phyloP scores from a whole-genome alignment of 2,329 filamentous ascomycete species.

The Colletotrichum sidae region DNA sequence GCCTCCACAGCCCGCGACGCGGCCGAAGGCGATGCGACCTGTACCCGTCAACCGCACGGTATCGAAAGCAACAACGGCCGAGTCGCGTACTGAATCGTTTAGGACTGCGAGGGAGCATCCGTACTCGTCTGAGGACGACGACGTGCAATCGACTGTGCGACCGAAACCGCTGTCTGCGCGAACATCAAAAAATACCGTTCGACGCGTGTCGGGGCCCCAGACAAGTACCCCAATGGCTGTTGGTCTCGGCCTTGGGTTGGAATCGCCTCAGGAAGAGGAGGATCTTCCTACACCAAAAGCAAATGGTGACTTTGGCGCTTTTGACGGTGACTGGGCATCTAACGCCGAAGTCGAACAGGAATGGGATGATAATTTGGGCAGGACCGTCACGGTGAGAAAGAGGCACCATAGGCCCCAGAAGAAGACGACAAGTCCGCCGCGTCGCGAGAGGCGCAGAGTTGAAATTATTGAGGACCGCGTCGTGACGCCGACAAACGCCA shows the following conservation, averaged over 20 bases:
- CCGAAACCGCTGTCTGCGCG: constrained; percentile 53
- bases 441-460: constrained; percentile 43
- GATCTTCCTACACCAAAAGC: constrained; percentile 53
- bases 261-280: constrained; percentile 45
- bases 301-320: constrained; percentile 63
- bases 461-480: constrained; percentile 61
- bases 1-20: constrained; percentile 67
- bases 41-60: constrained; percentile 59
- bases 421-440: constrained; percentile 37
- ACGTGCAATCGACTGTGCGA: constrained; percentile 55
- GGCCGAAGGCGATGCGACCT: constrained; percentile 59
- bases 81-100: constrained; percentile 77
- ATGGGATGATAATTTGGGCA: constrained; percentile 65
- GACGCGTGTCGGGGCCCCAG: constrained; percentile 48
- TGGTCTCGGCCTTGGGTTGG: constrained; percentile 34
- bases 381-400: constrained; percentile 66
- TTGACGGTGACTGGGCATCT: constrained; percentile 70
- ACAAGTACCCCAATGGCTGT: constrained; percentile 34
- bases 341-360: constrained; percentile 62
- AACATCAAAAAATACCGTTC: constrained; percentile 58
- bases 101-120: constrained; percentile 76
- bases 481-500: constrained; percentile 63
- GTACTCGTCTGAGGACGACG: constrained; percentile 71
- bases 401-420: constrained; percentile 45
- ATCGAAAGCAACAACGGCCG: constrained; percentile 67